phyloP scores from a whole-genome alignment of 75 land plant species.

The Picea sitchensis region DNA sequence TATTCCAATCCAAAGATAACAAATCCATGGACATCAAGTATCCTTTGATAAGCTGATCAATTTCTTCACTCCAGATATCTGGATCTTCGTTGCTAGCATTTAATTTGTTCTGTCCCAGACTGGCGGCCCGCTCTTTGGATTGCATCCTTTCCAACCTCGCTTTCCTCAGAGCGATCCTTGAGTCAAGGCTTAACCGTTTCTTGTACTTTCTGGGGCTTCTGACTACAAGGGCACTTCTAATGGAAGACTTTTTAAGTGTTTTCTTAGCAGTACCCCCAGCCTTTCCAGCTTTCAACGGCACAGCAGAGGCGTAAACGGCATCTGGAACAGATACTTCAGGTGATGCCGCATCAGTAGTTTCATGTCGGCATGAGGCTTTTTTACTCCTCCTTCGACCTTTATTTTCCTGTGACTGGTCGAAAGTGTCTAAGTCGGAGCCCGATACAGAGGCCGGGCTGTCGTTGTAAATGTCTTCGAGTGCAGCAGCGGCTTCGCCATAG shows the following conservation, averaged over 20 bases:
- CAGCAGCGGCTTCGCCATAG: slow-evolving; percentile 50
- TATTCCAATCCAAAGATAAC: slow-evolving; percentile 70
- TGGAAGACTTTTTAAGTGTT: not conserved
- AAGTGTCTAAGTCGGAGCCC: slow-evolving; percentile 19
- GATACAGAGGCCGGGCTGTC: slow-evolving; percentile 36
- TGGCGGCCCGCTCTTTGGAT: not conserved
- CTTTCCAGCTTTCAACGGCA: slow-evolving; percentile 2
- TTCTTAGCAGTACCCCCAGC: not conserved
- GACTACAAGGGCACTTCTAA: slow-evolving; percentile 11
- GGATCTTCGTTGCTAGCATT: slow-evolving; percentile 2
- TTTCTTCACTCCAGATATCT: slow-evolving; percentile 34
- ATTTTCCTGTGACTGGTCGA: not conserved
- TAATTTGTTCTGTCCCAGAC: not conserved
- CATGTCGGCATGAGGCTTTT: slow-evolving; percentile 4
- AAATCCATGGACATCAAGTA: slow-evolving; percentile 45
- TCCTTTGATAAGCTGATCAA: slow-evolving; percentile 51
- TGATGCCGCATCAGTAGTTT: not conserved
- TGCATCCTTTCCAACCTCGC: slow-evolving; percentile 14
- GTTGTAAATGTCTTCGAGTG: slow-evolving; percentile 65
- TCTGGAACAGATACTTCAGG: slow-evolving; percentile 10
- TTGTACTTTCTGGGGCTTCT: slow-evolving; percentile 32
- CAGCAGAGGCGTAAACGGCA: not conserved
- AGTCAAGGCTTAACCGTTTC: slow-evolving; percentile 60
- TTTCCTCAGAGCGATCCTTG: slow-evolving; percentile 53
- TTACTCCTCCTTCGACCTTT: slow-evolving; percentile 15